A percentile compares a stretch with the other conserved stretches of the same genome.
Conservation (phyloP, 2,329 filamentous ascomycete genomes). For the Fusarium stilboides region DNA sequence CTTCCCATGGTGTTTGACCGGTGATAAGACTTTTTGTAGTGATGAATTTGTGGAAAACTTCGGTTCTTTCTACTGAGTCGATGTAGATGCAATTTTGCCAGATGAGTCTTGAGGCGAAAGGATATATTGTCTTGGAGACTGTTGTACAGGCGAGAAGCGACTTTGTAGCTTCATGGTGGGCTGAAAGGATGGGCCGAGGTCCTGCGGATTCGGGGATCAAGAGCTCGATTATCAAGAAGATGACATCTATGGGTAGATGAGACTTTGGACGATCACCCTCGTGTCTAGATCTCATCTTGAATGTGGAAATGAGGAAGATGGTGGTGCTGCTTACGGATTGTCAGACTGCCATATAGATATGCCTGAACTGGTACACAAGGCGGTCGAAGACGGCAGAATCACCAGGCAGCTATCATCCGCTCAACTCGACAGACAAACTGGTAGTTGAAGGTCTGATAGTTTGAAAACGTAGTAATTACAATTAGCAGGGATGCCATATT, state of each 20-base stretch:
- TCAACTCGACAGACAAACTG: neutral
- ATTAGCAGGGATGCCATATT: too few relatives aligned
- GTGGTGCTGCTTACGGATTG: neutral
- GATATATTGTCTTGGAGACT: constrained; percentile 17
- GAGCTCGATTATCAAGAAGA: constrained; percentile 30
- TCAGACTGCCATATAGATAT: neutral
- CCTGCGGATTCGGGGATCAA: neutral
- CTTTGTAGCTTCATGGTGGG: constrained; percentile 19
- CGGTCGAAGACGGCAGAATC: neutral
- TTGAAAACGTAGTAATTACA: too few relatives aligned
- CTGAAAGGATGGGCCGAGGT: constrained; percentile 2
- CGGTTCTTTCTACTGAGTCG: constrained; percentile 6
- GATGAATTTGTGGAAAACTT: neutral
- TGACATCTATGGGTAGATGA: constrained; percentile 22
- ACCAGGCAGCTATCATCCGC: neutral
- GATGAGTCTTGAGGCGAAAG: constrained; percentile 13
- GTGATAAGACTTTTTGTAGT: constrained; percentile 1
- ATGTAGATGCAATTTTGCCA: constrained; percentile 34
- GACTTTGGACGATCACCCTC: neutral
- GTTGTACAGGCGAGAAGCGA: constrained; percentile 22
- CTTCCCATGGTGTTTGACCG: neutral
- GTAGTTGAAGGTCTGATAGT: too few relatives aligned
- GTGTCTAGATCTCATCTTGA: neutral
- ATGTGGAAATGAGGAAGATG: neutral
- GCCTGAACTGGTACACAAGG: neutral